Conservation (phyloP, 2,329 filamentous ascomycete species). For the Aspergillus uvarum region DNA sequence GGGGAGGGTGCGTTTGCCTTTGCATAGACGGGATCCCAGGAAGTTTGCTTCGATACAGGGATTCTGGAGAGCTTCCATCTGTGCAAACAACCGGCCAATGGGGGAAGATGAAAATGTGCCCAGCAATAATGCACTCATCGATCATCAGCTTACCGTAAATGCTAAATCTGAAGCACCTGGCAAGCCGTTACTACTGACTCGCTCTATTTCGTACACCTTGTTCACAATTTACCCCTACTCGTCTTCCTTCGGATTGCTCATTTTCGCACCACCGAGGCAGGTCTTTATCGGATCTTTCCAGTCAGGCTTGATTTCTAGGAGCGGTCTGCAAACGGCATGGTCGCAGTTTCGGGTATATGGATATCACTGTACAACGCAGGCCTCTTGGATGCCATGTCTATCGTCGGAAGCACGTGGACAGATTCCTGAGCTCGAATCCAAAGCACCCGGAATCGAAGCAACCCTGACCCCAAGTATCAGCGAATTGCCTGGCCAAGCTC, state of each 20-base stretch:
- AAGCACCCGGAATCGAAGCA: neutral
- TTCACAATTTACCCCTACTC: neutral
- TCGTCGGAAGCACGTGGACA: constrained; percentile 3
- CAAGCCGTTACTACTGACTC: neutral
- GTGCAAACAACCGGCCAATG: neutral
- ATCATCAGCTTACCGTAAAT: neutral
- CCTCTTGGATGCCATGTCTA: neutral
- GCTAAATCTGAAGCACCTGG: neutral
- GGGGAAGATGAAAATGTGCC: neutral
- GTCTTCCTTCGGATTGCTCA: neutral
- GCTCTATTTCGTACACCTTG: too few species aligned
- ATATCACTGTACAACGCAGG: neutral
- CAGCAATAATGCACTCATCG: neutral
- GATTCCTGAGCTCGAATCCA: neutral
- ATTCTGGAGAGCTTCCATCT: neutral
- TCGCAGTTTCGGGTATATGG: neutral
- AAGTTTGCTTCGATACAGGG: neutral
- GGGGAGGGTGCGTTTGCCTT: neutral
- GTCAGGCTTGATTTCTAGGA: neutral
- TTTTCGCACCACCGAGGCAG: neutral
- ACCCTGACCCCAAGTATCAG: neutral
- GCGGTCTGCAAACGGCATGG: neutral
- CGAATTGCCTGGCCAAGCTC: neutral
- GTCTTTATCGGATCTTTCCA: neutral
- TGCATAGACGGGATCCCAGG: neutral